A percentile compares a stretch with the other conserved stretches of the same genome.
These are phyloP conservation scores for Sextonia rubra DNA, from an alignment of 164 flowering plant species.

Conservation along the genomic window DNA sequence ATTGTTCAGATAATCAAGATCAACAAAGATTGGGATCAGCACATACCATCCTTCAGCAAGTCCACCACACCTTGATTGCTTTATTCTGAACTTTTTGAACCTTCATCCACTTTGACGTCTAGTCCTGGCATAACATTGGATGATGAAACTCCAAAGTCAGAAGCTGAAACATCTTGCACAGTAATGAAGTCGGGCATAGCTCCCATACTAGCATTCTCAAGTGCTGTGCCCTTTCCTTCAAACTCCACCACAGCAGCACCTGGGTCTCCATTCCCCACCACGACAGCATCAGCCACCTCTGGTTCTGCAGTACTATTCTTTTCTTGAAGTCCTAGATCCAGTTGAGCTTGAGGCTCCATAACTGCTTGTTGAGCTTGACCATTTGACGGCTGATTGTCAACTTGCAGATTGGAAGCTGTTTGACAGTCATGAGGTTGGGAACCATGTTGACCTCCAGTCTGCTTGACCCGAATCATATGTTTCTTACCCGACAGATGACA, in stretches of 20 bases:
- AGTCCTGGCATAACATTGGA: conserved; percentile 12
- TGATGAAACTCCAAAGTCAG: conserved; percentile 8
- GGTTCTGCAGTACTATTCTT: not conserved
- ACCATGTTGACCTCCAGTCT: conserved; percentile 24
- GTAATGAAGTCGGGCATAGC: not conserved
- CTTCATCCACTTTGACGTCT: conserved; percentile 4
- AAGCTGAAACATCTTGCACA: not conserved
- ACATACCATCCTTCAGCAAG: not conserved
- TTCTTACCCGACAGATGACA: conserved; percentile 52
- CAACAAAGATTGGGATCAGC: not conserved
- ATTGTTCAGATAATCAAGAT: not conserved
- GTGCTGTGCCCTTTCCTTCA: not conserved
- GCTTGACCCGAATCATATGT: conserved; percentile 23
- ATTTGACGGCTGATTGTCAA: conserved; percentile 22
- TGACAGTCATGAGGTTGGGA: not conserved
- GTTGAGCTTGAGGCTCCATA: conserved; percentile 8
- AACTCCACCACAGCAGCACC: not conserved
- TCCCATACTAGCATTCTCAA: not conserved
- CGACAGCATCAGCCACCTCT: not conserved
- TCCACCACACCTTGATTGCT: not conserved
- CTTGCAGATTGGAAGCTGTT: not conserved
- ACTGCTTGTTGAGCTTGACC: conserved; percentile 24
- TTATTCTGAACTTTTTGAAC: not conserved
- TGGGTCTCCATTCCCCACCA: conserved; percentile 7
- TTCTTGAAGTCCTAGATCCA: not conserved